Base-by-base conservation (phyloP, 108 stramenopile genomes). In the Fistulifera solaris region DNA sequence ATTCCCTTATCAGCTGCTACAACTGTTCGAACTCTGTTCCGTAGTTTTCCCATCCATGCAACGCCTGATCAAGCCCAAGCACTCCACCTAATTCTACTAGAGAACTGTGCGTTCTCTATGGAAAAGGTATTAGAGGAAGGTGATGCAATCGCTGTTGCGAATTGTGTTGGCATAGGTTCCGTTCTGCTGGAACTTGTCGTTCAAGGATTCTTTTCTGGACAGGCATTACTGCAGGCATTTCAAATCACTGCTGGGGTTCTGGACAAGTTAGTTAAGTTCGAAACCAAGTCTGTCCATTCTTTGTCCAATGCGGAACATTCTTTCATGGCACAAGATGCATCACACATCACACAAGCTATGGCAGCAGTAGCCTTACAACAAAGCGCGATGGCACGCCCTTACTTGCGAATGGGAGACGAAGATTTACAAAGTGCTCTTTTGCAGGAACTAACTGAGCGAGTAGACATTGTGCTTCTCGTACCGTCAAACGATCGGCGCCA, bases 11-110 rank as follows among this genome's bases (percentile, higher is more conserved):
- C 77, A 45, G 89, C 85, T 31, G 83, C 85, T 19, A 74, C 77
- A 31, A 71, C 85, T 17, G 77, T 91, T 11, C 59, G 70, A 58
- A 66, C 75, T 17, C 53, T 91, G 14, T 87, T 91, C 43, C 71
- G 64, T 15, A 81, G 83, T 2, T 87, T 85, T 60, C 89, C 89
- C 24, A 80, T 87, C 40, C 85, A 87, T 65, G 78, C 85, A 28
- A 70, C 80, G 12, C 69, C 81, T 8, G 79, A 85, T 18, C 83
- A 91, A 67, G 89, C 87, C 19, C 78, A 80, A 39, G 83, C 85
- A 31, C 87, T 84, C 51, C 85, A 91, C 38, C 45, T 91, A 23
- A 76, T 87, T 0, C 55, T 91, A 50, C 68, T 87, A 42, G 89
- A 91, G 56, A 70, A 80, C 18, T 81, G 83, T 43, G 56, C 58